A percentile compares a stretch with the other conserved stretches of the same genome.
Conservation (phyloP, 768 basidiomycete genomes). For the Suillus sp. region DNA sequence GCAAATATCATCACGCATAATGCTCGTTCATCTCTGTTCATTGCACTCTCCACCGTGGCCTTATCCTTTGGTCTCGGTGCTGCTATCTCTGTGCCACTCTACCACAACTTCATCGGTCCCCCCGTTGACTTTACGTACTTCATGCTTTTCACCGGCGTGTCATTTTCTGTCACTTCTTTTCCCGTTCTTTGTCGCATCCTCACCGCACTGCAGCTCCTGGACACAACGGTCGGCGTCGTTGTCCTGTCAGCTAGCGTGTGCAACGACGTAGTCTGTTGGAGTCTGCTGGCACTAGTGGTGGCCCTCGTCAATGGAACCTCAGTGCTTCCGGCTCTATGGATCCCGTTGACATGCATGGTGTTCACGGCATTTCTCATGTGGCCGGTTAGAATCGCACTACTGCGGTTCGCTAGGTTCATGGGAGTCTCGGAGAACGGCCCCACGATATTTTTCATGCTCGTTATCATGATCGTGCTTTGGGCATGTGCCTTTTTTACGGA, state of each 20-base stretch:
- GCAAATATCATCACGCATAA: constrained; percentile 75
- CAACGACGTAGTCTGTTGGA: constrained; percentile 88
- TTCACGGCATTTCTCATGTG: constrained; percentile 81
- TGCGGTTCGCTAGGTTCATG: constrained; percentile 73
- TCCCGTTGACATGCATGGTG: constrained; percentile 76
- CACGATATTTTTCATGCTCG: constrained; percentile 85
- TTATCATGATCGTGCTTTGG: constrained; percentile 81
- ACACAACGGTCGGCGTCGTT: constrained; percentile 91
- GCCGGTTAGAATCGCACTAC: constrained; percentile 59
- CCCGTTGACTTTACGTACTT: constrained; percentile 78
- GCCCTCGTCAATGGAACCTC: constrained; percentile 87
- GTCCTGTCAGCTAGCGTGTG: constrained; percentile 92
- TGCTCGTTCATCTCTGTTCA: constrained; percentile 60
- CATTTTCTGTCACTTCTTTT: constrained; percentile 86
- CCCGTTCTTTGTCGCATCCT: constrained; percentile 90
- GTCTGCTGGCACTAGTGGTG: constrained; percentile 83
- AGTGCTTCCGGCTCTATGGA: constrained; percentile 82
- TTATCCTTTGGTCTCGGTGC: constrained; percentile 89
- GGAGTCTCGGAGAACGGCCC: constrained; percentile 84
- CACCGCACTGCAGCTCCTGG: constrained; percentile 85
- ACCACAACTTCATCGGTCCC: constrained; percentile 66
- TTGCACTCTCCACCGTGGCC: constrained; percentile 80
- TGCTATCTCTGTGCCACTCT: constrained; percentile 72
- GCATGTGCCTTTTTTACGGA: constrained; percentile 92
- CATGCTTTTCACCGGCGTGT: constrained; percentile 92